A percentile compares a stretch with the other conserved stretches of the same genome.
phyloP scores from a whole-genome alignment of 805 yeast genomes.

The Ogataea parapolymorpha region DNA sequence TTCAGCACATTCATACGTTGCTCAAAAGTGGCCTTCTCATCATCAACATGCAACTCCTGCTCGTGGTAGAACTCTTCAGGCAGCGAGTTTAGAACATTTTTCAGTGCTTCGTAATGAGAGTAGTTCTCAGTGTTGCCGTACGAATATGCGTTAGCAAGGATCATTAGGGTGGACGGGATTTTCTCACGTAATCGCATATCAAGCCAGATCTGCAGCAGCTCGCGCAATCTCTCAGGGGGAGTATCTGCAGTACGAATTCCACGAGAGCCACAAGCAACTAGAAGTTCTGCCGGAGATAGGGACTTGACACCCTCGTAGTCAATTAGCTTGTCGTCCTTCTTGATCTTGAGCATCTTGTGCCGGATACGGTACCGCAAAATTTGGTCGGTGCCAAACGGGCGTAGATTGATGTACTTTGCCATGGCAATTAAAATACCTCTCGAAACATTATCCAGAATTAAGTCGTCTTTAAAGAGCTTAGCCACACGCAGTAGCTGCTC shows the following conservation, averaged over 20 bases:
- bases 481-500: slow-evolving; percentile 81
- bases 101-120: slow-evolving; percentile 70
- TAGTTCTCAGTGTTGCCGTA: slow-evolving; percentile 70
- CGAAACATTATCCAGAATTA: slow-evolving; percentile 85
- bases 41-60: slow-evolving; percentile 82
- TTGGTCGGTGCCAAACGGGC: slow-evolving; percentile 89
- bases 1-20: slow-evolving; percentile 68
- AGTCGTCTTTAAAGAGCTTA: slow-evolving; percentile 87
- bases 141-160: slow-evolving; percentile 82
- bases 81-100: slow-evolving; percentile 81
- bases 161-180: slow-evolving; percentile 84
- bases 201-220: slow-evolving; percentile 79
- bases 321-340: slow-evolving; percentile 84
- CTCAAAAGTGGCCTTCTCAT: slow-evolving; percentile 60
- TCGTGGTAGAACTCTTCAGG: slow-evolving; percentile 96
- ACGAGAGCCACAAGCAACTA: slow-evolving; percentile 86
- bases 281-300: slow-evolving; percentile 77
- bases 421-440: slow-evolving; percentile 90
- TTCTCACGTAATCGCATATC: slow-evolving; percentile 80
- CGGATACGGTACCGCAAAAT: slow-evolving; percentile 90
- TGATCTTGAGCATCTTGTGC: slow-evolving; percentile 80
- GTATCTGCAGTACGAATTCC: slow-evolving; percentile 83
- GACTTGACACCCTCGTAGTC: slow-evolving; percentile 90
- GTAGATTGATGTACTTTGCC: slow-evolving; percentile 84
- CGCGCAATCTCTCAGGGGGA: slow-evolving; percentile 72